These are phyloP conservation scores for Ambrosia hybrid DNA, from an alignment of 140 eudicot genomes.

Conservation along the genomic window DNA sequence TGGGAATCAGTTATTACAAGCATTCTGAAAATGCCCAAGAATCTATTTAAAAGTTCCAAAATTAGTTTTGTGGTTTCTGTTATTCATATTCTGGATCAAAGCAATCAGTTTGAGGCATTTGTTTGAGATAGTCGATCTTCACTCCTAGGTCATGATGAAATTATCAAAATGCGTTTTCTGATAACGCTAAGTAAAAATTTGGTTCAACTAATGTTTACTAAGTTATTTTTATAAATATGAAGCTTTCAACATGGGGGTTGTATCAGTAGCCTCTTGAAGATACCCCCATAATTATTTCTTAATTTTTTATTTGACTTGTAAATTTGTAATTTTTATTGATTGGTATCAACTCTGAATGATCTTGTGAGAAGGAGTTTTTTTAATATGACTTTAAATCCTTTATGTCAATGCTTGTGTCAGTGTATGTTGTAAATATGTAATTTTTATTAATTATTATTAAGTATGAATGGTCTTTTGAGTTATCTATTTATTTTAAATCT, in stretches of 20 bases:
- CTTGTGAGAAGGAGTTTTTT: neutral
- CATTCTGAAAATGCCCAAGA: slow-evolving; percentile 80
- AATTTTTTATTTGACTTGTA: too few species aligned
- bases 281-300: slow-evolving; percentile 34
- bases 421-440: neutral
- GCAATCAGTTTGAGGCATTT: slow-evolving; percentile 65
- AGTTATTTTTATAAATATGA: slow-evolving; percentile 42
- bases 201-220: neutral
- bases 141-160: slow-evolving; percentile 60
- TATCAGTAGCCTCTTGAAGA: slow-evolving; percentile 98
- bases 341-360: too few species aligned
- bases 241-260: slow-evolving; percentile 99
- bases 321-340: too few species aligned
- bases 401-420: slow-evolving; percentile 6
- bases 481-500: too few species aligned
- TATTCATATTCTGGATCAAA: slow-evolving; percentile 68
- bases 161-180: slow-evolving; percentile 65
- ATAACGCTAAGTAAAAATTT: slow-evolving; percentile 57
- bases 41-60: slow-evolving; percentile 67
- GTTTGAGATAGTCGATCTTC: slow-evolving; percentile 73
- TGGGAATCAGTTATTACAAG: slow-evolving; percentile 51
- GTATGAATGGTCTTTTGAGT: neutral
- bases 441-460: neutral
- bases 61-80: slow-evolving; percentile 82
- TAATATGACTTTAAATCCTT: slow-evolving; percentile 26